Evolutionary conservation across 495 filamentous ascomycete species (phyloP), one percentile per base, ranked within the genome.

Genomic region (Venustampulla echinocandica): DNA sequence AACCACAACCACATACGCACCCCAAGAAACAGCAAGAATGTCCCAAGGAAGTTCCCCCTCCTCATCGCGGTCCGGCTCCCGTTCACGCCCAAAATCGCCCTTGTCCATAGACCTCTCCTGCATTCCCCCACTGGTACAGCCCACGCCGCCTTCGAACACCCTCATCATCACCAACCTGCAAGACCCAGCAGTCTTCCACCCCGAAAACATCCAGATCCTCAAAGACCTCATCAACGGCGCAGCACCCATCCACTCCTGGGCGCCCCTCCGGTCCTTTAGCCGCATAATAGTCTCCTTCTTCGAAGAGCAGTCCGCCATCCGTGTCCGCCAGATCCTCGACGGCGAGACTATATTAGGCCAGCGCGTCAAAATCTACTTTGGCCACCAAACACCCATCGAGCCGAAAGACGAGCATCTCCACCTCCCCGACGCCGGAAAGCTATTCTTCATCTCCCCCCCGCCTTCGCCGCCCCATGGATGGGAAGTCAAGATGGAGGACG

Each of bases 391-490:
- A 2, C 20, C 25, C 24, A 67, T 82, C 20, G 60, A 77, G 4
- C 64, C 70, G 25, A 67, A 69, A n/a, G 71, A 81, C 50, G 77
- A 77, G 45, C 84, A 90, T 49, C 76, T 98, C 4, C 73, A 82
- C 28, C 80, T 88, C 1, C 92, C 92, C 11, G 85, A 94, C 52
- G 69, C 80, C 34, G 80, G 85, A 54, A 96, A 95, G 69, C 75
- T 95, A 27, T 95, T 96, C 75, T 97, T 98, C 69, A 96, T 98
- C 69, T 86, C 80, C 46, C 92, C 92, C 25, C 92, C 92, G 9
- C 93, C 92, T 1, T 80, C 73, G 48, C 92, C 92, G 40, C 92
- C 92, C 2, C 84, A 87, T 59, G 92, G 90, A 28, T 98, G 92
- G 92, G 84, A 90, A 64, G 76, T 89, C 69, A 78, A 79, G 56